A percentile compares a stretch with the other conserved stretches of the same genome.
phyloP scores from a whole-genome alignment of 148 eudicot species.

The Nepenthes gracilis region DNA sequence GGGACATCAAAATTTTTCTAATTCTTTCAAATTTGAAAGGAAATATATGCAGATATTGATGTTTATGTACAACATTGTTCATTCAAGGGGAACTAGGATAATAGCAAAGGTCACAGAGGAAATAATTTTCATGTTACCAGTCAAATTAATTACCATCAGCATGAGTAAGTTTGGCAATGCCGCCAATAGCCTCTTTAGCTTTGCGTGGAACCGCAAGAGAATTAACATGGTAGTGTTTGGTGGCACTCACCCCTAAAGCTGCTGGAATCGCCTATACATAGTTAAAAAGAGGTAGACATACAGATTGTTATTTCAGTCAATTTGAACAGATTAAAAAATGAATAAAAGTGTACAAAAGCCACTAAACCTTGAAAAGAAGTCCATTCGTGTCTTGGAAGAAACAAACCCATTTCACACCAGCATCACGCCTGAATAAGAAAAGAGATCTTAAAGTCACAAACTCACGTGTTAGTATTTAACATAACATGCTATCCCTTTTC shows the following conservation, averaged over 20 bases:
- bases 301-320: background rate
- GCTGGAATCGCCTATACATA: constrained; percentile 79
- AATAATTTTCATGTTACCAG: background rate
- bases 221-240: constrained; percentile 80
- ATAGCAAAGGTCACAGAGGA: background rate
- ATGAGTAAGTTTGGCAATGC: constrained; percentile 93
- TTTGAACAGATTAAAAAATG: constrained; percentile 2
- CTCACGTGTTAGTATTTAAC: background rate
- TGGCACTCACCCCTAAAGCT: constrained; percentile 82
- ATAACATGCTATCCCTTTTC: background rate
- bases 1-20: no score
- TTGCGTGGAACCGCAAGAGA: constrained; percentile 97
- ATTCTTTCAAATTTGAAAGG: no score
- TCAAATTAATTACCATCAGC: constrained; percentile 51
- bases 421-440: constrained; percentile 49
- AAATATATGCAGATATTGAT: no score
- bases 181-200: constrained; percentile 99
- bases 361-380: constrained; percentile 83
- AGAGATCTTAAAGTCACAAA: constrained; percentile 5
- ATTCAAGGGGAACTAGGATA: no score
- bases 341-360: constrained; percentile 1
- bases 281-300: background rate
- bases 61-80: no score
- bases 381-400: constrained; percentile 99
- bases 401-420: constrained; percentile 85